Conservation (phyloP, 805 yeast genomes). For the Starmerella cellae region DNA sequence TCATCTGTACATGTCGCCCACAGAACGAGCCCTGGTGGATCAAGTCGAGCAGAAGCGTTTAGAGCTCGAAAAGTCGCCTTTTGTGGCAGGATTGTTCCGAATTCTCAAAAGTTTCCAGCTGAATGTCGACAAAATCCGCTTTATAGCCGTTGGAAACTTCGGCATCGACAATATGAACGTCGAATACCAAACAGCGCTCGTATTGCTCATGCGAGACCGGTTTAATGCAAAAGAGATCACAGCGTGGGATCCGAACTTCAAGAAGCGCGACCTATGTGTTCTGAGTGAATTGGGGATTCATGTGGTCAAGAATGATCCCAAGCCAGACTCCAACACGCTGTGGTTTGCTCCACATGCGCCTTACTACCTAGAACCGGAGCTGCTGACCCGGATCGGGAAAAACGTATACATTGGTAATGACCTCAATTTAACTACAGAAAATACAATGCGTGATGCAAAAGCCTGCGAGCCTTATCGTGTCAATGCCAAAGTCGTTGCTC, state of each 20-base stretch:
- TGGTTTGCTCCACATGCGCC: slow-evolving; percentile 17
- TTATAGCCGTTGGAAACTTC: slow-evolving; percentile 11
- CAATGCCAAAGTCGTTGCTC: slow-evolving; percentile 1
- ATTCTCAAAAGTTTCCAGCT: neutral
- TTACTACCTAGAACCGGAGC: slow-evolving; percentile 13
- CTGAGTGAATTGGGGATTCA: slow-evolving; percentile 6
- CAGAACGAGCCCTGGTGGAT: neutral
- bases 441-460: slow-evolving; percentile 6
- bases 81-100: slow-evolving; percentile 1
- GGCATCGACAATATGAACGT: slow-evolving; percentile 4
- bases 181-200: slow-evolving; percentile 13
- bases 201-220: slow-evolving; percentile 3
- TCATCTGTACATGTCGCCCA: neutral
- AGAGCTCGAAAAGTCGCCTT: slow-evolving; percentile 4
- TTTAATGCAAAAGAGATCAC: slow-evolving; percentile 1
- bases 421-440: slow-evolving; percentile 1
- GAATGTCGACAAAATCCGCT: slow-evolving; percentile 3
- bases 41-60: neutral
- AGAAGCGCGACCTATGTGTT: slow-evolving; percentile 6
- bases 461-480: neutral
- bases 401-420: slow-evolving; percentile 14
- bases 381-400: slow-evolving; percentile 2
- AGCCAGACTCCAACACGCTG: neutral
- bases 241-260: slow-evolving; percentile 14
- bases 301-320: slow-evolving; percentile 8